Evolutionary conservation across 768 basidiomycete genomes (phyloP).

Genomic region (Suillus luteus): DNA sequence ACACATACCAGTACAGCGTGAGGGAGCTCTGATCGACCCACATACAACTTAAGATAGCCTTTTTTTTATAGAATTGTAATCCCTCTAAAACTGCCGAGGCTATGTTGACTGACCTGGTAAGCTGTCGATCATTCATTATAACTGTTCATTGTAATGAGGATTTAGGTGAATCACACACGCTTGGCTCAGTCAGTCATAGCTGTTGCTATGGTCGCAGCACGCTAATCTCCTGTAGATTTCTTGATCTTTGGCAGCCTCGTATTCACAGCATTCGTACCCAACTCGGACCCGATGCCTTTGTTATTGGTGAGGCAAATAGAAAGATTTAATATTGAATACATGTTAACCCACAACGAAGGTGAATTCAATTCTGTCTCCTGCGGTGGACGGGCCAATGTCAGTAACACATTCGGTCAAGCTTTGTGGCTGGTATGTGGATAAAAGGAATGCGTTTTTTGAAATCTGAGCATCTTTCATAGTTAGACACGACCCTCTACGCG

Average conservation of each 20-base stretch:
- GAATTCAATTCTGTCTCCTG: conserved; percentile 61
- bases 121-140: conserved; percentile 9
- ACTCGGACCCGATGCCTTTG: conserved; percentile 50
- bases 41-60: background rate
- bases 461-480: conserved; percentile 14
- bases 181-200: conserved; percentile 42
- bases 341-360: conserved; percentile 31
- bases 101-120: conserved; percentile 50
- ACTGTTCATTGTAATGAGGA: background rate
- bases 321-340: background rate
- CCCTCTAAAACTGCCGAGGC: conserved; percentile 45
- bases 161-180: conserved; percentile 54
- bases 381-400: conserved; percentile 49
- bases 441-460: conserved; percentile 19
- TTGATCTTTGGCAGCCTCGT: conserved; percentile 57
- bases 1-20: conserved; percentile 56
- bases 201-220: background rate
- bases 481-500: conserved; percentile 24
- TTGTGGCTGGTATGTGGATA: conserved; percentile 51
- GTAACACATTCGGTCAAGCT: conserved; percentile 57
- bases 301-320: conserved; percentile 39
- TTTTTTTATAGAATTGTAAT: conserved; percentile 39
- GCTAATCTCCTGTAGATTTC: conserved; percentile 37
- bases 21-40: conserved; percentile 15
- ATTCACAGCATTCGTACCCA: conserved; percentile 48